Evolutionary conservation across 495 filamentous ascomycete species (phyloP), one percentile per base, ranked within the genome.

Genomic region (Penicillium flavigenum): DNA sequence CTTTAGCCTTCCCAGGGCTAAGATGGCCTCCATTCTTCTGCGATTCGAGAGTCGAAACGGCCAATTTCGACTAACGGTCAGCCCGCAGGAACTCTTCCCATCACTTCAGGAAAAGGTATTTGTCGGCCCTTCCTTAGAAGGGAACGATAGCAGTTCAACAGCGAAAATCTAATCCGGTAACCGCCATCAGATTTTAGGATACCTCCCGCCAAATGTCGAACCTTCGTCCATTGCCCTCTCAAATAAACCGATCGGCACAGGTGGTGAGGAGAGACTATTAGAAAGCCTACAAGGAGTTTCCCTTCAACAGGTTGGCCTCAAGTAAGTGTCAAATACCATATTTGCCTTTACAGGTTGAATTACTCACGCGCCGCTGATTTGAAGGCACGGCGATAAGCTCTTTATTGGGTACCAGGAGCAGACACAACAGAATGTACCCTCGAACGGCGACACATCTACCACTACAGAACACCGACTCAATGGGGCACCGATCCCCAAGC

Each of bases 301-400:
- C 54, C 78, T 97, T 62, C 73, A 83, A 31, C 79, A 84, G 65
- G 85, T 92, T 54, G 88, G 87, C 41, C 72, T 96, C 39, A 86
- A 76, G 90, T 89, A 75, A 68, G 78, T 65, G 14, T 3, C 24
- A 44, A 20, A 17, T 34, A 6, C 9, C 51, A 49, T 20, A 19
- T n/a, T 47, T 14, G 44, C 47, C 0, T 22, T 1, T 14, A 20
- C 27, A 14, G 2, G 12, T 14, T 32, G 20, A 34, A 22, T 32
- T 19, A 39, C 44, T 29, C 22, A 56, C 41, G 26, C 49, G 7
- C 19, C 41, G 14, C 26, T 42, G 46, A 29, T 38, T 51, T 43
- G 5, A 20, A 97, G 91, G 50, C 90, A 99, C 70, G 94, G 94
- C 39, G 92, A 96, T 62, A 83, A 95, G 60, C 81, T 99, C 29